Base-by-base conservation (phyloP, 441 rosid species). In the Populus hybrid region DNA sequence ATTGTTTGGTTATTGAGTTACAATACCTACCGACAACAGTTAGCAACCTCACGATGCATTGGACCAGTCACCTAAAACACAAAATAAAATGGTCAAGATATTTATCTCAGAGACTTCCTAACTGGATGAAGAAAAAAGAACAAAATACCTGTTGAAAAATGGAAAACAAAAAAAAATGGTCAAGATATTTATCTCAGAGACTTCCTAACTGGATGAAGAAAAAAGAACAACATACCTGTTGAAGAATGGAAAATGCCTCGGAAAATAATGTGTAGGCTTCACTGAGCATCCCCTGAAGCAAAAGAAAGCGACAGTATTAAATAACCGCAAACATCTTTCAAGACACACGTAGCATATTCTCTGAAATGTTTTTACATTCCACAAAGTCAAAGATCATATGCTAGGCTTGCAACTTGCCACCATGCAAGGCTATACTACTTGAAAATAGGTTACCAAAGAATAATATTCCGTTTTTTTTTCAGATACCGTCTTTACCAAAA, bases 1-100 rank as follows among this genome's bases (percentile, higher is more conserved):
- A 64, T 45, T 69, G 23, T 21, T 68, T 14, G 74, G 70, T 24
- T 68, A 64, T 42, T 53, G 24, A 77, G 45, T 42, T 31, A 50
- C 20, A 71, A 83, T 33, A 36, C 72, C 45, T 86, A 97, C 99
- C 99, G 83, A 80, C 99, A 97, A 81, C 99, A 97, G 88, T 93
- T 92, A 65, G 99, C 98, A 83, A 94, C 99, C 86, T 95, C 99
- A 61, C 97, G 91, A 82, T 97, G 99, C 99, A 97, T 91, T 72
- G 99, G 99, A 84, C 99, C 99, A 66, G 99, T 93, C 76, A 97
- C 99, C 99, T 97, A 85, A 76, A 89, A 84, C 68, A 73, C 77
- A 75, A 72, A 38, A 56, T 23, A 72, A 59, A 36, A 64, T 28
- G 23, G 78, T 79, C 63, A 78, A 76, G 75, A 56, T 23, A 42